Percentiles rank a stretch among this genome's conserved stretches.
phyloP scores from a whole-genome alignment of 2,329 filamentous ascomycete species.

The Penicillium thymicola region DNA sequence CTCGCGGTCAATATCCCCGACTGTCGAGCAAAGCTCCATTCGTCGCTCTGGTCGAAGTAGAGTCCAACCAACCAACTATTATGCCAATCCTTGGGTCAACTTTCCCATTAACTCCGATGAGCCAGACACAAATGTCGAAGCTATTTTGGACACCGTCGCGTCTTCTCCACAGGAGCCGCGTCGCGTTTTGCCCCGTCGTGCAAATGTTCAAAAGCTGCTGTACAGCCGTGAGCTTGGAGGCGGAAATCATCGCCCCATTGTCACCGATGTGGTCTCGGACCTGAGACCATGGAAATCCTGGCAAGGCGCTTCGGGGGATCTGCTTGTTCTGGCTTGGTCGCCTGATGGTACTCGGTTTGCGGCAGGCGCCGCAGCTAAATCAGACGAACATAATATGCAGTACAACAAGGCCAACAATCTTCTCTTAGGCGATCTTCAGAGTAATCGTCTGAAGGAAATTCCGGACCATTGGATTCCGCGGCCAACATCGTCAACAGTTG shows the following conservation, averaged over 20 bases:
- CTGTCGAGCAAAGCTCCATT: neutral
- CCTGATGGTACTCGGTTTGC: slow-evolving; percentile 54
- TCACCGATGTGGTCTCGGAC: slow-evolving; percentile 32
- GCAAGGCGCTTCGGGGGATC: slow-evolving; percentile 58
- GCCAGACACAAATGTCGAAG: neutral
- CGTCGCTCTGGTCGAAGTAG: slow-evolving; percentile 31
- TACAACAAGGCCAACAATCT: slow-evolving; percentile 60
- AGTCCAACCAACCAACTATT: slow-evolving; percentile 33
- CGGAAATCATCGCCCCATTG: slow-evolving; percentile 12
- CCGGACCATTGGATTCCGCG: slow-evolving; percentile 51
- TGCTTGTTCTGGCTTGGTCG: slow-evolving; percentile 56
- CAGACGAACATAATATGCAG: slow-evolving; percentile 55
- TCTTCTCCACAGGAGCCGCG: neutral
- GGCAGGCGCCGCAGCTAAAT: slow-evolving; percentile 55
- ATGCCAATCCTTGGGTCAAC: slow-evolving; percentile 13
- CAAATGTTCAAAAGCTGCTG: slow-evolving; percentile 20
- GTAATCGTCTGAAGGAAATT: slow-evolving; percentile 49
- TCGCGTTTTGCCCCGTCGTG: neutral
- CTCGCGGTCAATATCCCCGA: neutral
- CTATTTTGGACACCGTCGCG: neutral
- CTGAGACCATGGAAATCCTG: slow-evolving; percentile 48
- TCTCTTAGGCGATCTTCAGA: slow-evolving; percentile 48
- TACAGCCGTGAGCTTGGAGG: slow-evolving; percentile 30
- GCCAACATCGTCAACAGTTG: slow-evolving; percentile 40
- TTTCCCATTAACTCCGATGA: slow-evolving; percentile 12